Conservation (phyloP, 768 basidiomycete genomes). For the Mycena latifolia region DNA sequence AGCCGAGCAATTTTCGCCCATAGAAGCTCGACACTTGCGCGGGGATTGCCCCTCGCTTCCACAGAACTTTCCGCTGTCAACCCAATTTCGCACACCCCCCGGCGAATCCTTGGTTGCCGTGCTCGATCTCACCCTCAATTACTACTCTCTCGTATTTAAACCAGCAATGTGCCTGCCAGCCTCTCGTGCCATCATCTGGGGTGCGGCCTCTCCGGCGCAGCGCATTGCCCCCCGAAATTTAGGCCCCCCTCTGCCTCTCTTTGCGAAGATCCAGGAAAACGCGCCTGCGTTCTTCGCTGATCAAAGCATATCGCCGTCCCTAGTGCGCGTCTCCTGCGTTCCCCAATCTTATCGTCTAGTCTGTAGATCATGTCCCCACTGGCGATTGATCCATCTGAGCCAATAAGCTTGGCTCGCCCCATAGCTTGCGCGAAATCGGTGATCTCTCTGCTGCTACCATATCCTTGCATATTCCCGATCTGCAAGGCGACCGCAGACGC, state of each 20-base stretch:
- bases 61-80: slow-evolving; percentile 26
- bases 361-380: slow-evolving; percentile 27
- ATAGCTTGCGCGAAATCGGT: slow-evolving; percentile 31
- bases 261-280: slow-evolving; percentile 10
- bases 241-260: slow-evolving; percentile 4
- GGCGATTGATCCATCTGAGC: slow-evolving; percentile 12
- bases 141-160: slow-evolving; percentile 5
- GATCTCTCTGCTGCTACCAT: slow-evolving; percentile 23
- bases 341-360: slow-evolving; percentile 22
- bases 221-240: slow-evolving; percentile 13
- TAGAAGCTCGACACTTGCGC: slow-evolving; percentile 17
- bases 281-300: slow-evolving; percentile 12
- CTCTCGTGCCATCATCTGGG: slow-evolving; percentile 6
- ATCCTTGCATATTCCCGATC: slow-evolving; percentile 26
- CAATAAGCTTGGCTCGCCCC: slow-evolving; percentile 30
- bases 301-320: slow-evolving; percentile 22
- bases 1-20: slow-evolving; percentile 23
- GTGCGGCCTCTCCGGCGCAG: background rate
- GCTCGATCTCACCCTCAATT: slow-evolving; percentile 21
- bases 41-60: slow-evolving; percentile 28
- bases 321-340: slow-evolving; percentile 12
- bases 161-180: slow-evolving; percentile 6
- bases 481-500: slow-evolving; percentile 15
- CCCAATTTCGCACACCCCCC: slow-evolving; percentile 13
- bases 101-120: slow-evolving; percentile 25